Evolutionary conservation across 495 filamentous ascomycete species (phyloP), one percentile per base, ranked within the genome.

Genomic region (Pyrenopolyporus hunteri): DNA sequence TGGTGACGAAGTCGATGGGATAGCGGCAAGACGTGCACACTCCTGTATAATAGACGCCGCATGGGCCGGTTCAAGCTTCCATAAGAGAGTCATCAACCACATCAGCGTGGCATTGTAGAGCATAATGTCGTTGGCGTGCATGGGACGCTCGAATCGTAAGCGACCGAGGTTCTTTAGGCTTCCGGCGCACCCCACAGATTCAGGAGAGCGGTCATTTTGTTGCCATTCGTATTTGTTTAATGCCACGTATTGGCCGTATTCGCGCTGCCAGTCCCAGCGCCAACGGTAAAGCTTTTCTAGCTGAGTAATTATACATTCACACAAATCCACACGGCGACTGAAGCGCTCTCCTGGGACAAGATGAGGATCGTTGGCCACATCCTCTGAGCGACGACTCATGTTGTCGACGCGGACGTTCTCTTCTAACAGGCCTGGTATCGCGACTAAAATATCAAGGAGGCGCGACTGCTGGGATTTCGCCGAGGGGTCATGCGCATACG

Each of bases 191-290:
- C n/a, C 31, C 1, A n/a, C 1, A 2, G 35, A 16, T 2, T 19
- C 49, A 0, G 44, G 25, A 4, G 36, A 32, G 13, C 43, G 44
- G 10, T 25, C 45, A 16, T 14, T 32, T 14, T 42, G 23, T 26
- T 52, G 19, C 22, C 45, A 22, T 6, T 29, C 17, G 13, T 35
- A 26, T 10, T 22, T 29, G 4, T 57, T 45, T 32, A 35, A 8
- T 6, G 56, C 33, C 17, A 65, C 56, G 25, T 42, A 50, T 22
- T 49, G 59, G 22, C 64, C 56, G 11, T 57, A 57, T 9, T 44
- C 35, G 4, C 22, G 32, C 11, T 67, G 64, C 64, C 64, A 67
- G 13, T 59, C 22, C 59, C 59, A 67, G 35, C 64, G 64, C 64
- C 64, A 67, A 2, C 39, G 49, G 25, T 59, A 67, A 23, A 67